Percentiles rank a stretch among this genome's conserved stretches.
Conservation (phyloP, 2,329 filamentous ascomycete genomes). For the Didymella exigua region DNA sequence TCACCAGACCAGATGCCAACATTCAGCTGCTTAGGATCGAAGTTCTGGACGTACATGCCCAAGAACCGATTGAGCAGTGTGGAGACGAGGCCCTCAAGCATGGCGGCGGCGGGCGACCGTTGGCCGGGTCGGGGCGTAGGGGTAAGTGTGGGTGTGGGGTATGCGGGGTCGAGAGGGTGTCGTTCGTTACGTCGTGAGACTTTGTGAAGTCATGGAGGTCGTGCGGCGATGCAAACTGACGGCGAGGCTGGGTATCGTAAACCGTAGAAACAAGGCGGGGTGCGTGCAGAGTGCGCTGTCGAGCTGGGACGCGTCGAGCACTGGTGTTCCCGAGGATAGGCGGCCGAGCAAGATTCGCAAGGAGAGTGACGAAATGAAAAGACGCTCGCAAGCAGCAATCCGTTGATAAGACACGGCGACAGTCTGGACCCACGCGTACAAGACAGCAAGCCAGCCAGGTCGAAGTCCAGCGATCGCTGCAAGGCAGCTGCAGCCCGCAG, state of each 20-base stretch:
- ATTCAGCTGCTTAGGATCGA: constrained; percentile 96
- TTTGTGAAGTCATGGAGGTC: constrained; percentile 43
- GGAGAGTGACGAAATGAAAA: constrained; percentile 30
- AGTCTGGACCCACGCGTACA: constrained; percentile 28
- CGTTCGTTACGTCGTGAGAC: constrained; percentile 37
- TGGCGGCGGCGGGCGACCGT: constrained; percentile 68
- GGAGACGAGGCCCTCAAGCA: constrained; percentile 97
- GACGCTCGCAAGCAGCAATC: constrained; percentile 24
- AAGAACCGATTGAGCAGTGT: constrained; percentile 98
- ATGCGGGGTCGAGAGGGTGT: constrained; percentile 27
- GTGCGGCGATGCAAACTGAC: constrained; percentile 23
- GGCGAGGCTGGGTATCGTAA: constrained; percentile 32
- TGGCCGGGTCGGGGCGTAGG: constrained; percentile 68
- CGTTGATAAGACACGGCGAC: constrained; percentile 21
- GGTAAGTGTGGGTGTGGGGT: constrained; percentile 17
- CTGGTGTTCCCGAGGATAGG: constrained; percentile 20
- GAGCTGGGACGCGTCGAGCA: constrained; percentile 19
- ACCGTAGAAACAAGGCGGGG: constrained; percentile 33
- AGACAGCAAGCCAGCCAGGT: constrained; percentile 31
- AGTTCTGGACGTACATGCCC: constrained; percentile 99
- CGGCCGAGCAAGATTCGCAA: constrained; percentile 19
- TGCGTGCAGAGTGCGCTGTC: constrained; percentile 10
- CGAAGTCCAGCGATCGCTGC: constrained; percentile 36
- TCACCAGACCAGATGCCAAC: constrained; percentile 99
- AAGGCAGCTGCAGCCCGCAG: constrained; percentile 39